Conservation (phyloP, 805 yeast genomes). For the Phaffomyces thermotolerans region DNA sequence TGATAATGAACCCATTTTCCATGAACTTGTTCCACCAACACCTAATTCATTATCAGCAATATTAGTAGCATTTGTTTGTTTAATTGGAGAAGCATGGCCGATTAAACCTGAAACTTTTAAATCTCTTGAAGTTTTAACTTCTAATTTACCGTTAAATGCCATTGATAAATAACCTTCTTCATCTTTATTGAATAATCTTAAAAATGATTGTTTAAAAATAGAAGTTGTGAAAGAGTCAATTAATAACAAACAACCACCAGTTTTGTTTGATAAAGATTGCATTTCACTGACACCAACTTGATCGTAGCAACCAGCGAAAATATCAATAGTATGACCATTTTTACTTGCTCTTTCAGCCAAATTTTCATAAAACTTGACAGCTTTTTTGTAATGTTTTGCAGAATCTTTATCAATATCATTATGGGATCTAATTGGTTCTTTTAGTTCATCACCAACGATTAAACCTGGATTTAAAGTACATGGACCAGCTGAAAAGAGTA, state of each 20-base stretch:
- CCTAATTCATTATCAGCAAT: slow-evolving; percentile 94
- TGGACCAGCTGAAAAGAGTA: slow-evolving; percentile 91
- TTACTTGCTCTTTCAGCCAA: slow-evolving; percentile 65
- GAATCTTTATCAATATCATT: slow-evolving; percentile 89
- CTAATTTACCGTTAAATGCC: slow-evolving; percentile 87
- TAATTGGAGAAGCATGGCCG: slow-evolving; percentile 79
- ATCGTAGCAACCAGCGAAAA: slow-evolving; percentile 93
- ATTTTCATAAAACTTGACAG: slow-evolving; percentile 71
- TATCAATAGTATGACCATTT: slow-evolving; percentile 76
- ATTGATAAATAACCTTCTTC: slow-evolving; percentile 77
- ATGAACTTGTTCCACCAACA: slow-evolving; percentile 83
- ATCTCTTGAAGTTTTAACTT: slow-evolving; percentile 81
- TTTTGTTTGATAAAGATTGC: slow-evolving; percentile 75
- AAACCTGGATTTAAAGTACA: slow-evolving; percentile 93
- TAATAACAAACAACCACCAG: slow-evolving; percentile 85
- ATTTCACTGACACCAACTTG: slow-evolving; percentile 93
- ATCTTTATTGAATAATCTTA: slow-evolving; percentile 82
- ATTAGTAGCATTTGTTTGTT: slow-evolving; percentile 49
- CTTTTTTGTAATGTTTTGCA: slow-evolving; percentile 83
- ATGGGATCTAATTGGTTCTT: slow-evolving; percentile 96
- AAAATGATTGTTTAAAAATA: slow-evolving; percentile 85
- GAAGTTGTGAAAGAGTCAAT: slow-evolving; percentile 94
- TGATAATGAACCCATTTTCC: slow-evolving; percentile 77
- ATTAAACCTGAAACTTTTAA: slow-evolving; percentile 87
- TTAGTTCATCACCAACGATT: slow-evolving; percentile 84